Evolutionary conservation across 2,329 filamentous ascomycete species (phyloP).

Genomic region (Paracoccidioides brasiliensis): DNA sequence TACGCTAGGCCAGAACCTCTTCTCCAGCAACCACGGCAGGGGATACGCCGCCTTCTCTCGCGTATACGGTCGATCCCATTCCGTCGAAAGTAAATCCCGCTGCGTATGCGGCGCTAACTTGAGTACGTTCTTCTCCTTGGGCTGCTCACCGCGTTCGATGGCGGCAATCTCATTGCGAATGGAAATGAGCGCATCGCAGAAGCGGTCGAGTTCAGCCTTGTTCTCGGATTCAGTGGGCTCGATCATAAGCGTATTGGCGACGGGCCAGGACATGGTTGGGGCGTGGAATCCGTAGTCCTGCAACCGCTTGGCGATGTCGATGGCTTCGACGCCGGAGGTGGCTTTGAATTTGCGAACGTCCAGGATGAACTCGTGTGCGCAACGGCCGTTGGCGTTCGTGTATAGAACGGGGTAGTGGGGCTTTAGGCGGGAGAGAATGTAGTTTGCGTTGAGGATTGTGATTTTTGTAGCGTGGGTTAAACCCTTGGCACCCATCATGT

Average conservation of each 20-base stretch:
- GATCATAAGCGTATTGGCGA: conserved; percentile 93
- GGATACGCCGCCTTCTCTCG: conserved; percentile 81
- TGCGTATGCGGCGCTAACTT: conserved; percentile 83
- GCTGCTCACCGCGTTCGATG: conserved; percentile 65
- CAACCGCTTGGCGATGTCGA: conserved; percentile 90
- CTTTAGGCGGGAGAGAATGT: conserved; percentile 77
- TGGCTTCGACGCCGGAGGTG: conserved; percentile 70
- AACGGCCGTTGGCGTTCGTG: conserved; percentile 75
- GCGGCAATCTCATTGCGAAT: conserved; percentile 77
- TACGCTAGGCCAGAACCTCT: conserved; percentile 95
- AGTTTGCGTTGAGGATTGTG: conserved; percentile 92
- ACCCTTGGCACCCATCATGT: conserved; percentile 76
- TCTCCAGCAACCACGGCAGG: conserved; percentile 67
- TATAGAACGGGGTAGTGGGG: conserved; percentile 86
- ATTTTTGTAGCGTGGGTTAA: conserved; percentile 83
- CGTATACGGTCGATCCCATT: conserved; percentile 74
- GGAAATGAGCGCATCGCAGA: conserved; percentile 76
- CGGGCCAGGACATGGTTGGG: conserved; percentile 93
- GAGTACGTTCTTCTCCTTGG: conserved; percentile 66
- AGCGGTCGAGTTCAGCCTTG: conserved; percentile 84
- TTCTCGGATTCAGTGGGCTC: conserved; percentile 91
- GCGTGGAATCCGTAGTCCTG: conserved; percentile 97
- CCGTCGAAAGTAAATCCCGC: conserved; percentile 58
- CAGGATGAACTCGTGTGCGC: conserved; percentile 94
- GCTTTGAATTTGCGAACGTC: conserved; percentile 78